Percentiles rank a stretch among this genome's conserved stretches.
Conservation (phyloP, 2,329 filamentous ascomycete species). For the Aspergillus tamarii region DNA sequence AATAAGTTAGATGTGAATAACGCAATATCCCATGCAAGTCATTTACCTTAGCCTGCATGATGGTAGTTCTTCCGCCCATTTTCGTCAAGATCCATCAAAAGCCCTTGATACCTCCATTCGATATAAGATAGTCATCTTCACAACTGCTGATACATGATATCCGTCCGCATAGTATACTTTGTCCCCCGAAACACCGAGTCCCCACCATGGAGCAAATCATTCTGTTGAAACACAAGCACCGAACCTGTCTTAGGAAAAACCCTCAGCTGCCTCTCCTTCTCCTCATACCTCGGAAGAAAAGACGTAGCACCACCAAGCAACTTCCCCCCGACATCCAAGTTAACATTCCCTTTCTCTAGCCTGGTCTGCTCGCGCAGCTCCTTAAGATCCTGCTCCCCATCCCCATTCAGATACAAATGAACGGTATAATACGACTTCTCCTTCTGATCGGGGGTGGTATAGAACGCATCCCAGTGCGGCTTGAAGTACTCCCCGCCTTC, state of each 20-base stretch:
- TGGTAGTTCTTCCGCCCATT: no score
- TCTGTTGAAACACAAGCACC: constrained; percentile 61
- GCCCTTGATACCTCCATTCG: background rate
- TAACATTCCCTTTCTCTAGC: constrained; percentile 17
- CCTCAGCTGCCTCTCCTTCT: constrained; percentile 38
- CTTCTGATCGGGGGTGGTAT: constrained; percentile 58
- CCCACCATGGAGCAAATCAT: constrained; percentile 55
- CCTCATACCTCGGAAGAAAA: constrained; percentile 45
- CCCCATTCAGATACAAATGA: constrained; percentile 59
- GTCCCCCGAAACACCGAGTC: constrained; percentile 57
- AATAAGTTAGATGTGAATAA: no score
- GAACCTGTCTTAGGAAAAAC: constrained; percentile 56
- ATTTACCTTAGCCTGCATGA: no score
- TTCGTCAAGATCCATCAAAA: background rate
- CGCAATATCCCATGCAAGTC: no score
- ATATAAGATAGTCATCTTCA: background rate
- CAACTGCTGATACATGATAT: constrained; percentile 54
- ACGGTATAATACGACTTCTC: constrained; percentile 58
- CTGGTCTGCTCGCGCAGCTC: constrained; percentile 30
- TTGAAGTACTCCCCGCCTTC: constrained; percentile 72
- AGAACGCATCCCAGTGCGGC: constrained; percentile 70
- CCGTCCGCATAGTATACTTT: constrained; percentile 61
- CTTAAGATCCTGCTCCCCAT: constrained; percentile 38
- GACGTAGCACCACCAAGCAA: constrained; percentile 60
- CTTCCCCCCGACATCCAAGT: constrained; percentile 32